Evolutionary conservation across 2,329 filamentous ascomycete genomes (phyloP).

Genomic region (Scedosporium minutisporum): DNA sequence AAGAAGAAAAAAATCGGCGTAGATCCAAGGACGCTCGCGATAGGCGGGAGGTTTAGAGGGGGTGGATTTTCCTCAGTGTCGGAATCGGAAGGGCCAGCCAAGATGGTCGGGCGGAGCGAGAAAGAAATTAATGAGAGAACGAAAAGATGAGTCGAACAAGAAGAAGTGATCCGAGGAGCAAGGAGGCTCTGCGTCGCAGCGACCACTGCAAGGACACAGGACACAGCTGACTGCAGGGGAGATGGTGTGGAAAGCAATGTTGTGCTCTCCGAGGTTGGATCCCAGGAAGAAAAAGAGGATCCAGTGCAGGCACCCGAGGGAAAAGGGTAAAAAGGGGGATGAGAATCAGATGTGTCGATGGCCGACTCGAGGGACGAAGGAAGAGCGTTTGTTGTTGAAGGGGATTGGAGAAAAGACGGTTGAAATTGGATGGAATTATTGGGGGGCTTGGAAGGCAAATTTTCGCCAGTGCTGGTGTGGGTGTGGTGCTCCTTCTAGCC

Average conservation of each 20-base stretch:
- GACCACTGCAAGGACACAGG: too few species aligned
- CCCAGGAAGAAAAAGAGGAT: too few species aligned
- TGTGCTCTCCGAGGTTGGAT: too few species aligned
- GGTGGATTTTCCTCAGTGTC: not conserved
- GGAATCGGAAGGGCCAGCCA: not conserved
- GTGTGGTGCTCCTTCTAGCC: too few species aligned
- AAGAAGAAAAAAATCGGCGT: conserved; percentile 1
- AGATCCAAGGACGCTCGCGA: not conserved
- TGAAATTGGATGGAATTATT: conserved; percentile 1
- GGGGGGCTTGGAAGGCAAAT: not conserved
- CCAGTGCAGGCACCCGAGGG: too few species aligned
- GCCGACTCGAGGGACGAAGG: not conserved
- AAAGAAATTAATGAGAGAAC: not conserved
- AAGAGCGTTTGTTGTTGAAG: not conserved
- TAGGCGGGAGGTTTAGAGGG: not conserved
- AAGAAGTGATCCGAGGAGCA: not conserved
- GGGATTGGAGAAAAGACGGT: not conserved
- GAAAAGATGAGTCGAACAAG: not conserved
- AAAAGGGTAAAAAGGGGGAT: not conserved
- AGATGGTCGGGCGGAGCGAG: not conserved
- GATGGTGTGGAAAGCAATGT: too few species aligned
- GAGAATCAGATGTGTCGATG: not conserved
- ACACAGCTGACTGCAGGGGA: too few species aligned
- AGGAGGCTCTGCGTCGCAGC: too few species aligned
- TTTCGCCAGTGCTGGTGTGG: not conserved